phyloP scores from a whole-genome alignment of 2,329 filamentous ascomycete species.

The Fusarium duplospermum region DNA sequence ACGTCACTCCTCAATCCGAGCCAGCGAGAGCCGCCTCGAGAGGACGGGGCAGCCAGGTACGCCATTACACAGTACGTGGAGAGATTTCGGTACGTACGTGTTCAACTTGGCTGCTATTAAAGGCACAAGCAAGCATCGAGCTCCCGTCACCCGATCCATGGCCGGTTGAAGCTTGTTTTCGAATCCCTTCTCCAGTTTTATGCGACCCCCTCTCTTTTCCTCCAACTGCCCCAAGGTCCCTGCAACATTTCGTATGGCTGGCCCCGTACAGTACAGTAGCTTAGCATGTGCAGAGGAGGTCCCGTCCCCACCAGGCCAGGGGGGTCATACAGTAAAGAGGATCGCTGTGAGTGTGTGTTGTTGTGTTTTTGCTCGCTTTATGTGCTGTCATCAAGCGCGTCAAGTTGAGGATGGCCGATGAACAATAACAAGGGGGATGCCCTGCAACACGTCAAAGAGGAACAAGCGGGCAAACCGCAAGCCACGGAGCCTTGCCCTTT shows the following conservation, averaged over 20 bases:
- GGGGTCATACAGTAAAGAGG: conserved; percentile 6
- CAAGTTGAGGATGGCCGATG: background rate
- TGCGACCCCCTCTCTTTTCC: conserved; percentile 20
- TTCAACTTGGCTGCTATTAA: conserved; percentile 23
- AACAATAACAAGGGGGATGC: conserved; percentile 4
- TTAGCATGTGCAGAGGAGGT: conserved; percentile 6
- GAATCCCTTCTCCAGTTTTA: conserved; percentile 29
- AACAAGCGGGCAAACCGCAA: conserved; percentile 3
- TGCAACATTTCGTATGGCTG: conserved; percentile 31
- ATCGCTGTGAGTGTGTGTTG: conserved; percentile 8
- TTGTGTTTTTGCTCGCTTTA: conserved; percentile 11
- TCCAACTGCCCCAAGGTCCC: conserved; percentile 9
- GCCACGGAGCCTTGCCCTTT: conserved; percentile 1
- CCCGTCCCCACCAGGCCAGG: conserved; percentile 29
- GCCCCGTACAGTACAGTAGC: background rate
- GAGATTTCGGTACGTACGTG: background rate
- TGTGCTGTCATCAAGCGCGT: conserved; percentile 24
- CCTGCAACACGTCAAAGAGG: conserved; percentile 4
- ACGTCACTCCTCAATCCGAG: conserved; percentile 27
- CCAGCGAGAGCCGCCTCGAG: conserved; percentile 3
- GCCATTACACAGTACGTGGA: conserved; percentile 10
- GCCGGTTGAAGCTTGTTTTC: conserved; percentile 25
- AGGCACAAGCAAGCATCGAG: conserved; percentile 17
- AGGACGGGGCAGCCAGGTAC: background rate
- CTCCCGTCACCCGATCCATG: conserved; percentile 29